phyloP scores from a whole-genome alignment of 495 filamentous ascomycete genomes.

The Aspergillus diversus region DNA sequence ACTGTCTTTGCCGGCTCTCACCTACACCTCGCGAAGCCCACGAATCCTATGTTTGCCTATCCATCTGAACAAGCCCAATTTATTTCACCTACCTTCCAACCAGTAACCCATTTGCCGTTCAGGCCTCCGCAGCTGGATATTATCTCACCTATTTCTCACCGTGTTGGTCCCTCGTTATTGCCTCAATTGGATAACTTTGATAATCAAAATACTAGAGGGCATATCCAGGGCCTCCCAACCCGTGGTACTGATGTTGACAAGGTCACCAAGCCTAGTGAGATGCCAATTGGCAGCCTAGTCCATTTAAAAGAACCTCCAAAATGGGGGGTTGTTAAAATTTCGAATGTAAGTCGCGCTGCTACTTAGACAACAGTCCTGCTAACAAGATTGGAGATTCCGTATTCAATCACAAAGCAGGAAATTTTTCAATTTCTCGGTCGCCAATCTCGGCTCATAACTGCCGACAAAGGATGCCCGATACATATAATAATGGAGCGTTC shows the following conservation, averaged over 20 bases:
- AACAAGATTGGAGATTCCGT: slow-evolving; percentile 62
- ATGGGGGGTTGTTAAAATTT: slow-evolving; percentile 51
- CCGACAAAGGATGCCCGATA: slow-evolving; percentile 60
- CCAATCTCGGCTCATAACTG: slow-evolving; percentile 58
- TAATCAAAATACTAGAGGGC: slow-evolving; percentile 1
- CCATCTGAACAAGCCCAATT: neutral
- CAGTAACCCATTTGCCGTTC: slow-evolving; percentile 5
- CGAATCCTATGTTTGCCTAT: neutral
- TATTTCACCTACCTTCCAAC: neutral
- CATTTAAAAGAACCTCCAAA: slow-evolving; percentile 22
- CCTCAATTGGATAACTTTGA: slow-evolving; percentile 12
- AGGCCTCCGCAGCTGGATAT: slow-evolving; percentile 6
- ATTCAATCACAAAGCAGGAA: slow-evolving; percentile 65
- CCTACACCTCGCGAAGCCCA: neutral
- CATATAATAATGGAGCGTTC: slow-evolving; percentile 86
- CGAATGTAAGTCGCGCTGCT: slow-evolving; percentile 45
- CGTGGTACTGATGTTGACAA: slow-evolving; percentile 8
- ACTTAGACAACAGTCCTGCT: slow-evolving; percentile 12
- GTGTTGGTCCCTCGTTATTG: neutral
- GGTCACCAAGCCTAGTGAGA: slow-evolving; percentile 21
- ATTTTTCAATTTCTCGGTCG: slow-evolving; percentile 71
- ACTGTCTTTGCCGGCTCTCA: neutral
- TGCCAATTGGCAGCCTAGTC: slow-evolving; percentile 33
- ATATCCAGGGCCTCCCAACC: neutral
- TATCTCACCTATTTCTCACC: slow-evolving; percentile 13